These are phyloP conservation scores for Apiotrichum brassicae DNA, from an alignment of 1,284 basidiomycete species.

Conservation along the genomic window DNA sequence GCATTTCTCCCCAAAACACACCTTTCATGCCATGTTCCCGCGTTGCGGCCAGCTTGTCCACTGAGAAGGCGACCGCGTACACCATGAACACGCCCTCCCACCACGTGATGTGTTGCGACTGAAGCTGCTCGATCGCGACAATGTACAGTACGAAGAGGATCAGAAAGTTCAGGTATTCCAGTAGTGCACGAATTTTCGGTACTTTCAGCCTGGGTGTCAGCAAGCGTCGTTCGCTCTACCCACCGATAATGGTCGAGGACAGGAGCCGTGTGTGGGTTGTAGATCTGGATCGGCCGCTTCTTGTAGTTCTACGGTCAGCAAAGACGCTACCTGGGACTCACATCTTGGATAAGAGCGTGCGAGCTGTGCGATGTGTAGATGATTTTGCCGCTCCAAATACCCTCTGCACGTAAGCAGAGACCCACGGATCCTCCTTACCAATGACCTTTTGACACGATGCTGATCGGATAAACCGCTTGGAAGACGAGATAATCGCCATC, in stretches of 20 bases:
- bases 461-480: constrained; percentile 79
- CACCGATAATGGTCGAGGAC: constrained; percentile 86
- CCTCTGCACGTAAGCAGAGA: constrained; percentile 35
- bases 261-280: constrained; percentile 87
- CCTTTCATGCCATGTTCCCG: constrained; percentile 82
- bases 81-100: constrained; percentile 70
- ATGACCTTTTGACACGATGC: constrained; percentile 83
- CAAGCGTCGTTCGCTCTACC: constrained; percentile 13
- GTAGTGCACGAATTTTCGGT: constrained; percentile 76
- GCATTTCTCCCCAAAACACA: constrained; percentile 8
- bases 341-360: constrained; percentile 79
- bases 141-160: constrained; percentile 77
- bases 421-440: constrained; percentile 32
- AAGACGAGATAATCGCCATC: constrained; percentile 76
- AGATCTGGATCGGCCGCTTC: constrained; percentile 82
- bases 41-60: constrained; percentile 89
- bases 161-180: constrained; percentile 80
- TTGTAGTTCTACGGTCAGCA: constrained; percentile 71
- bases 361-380: constrained; percentile 81
- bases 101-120: constrained; percentile 57
- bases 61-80: constrained; percentile 74
- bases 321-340: constrained; percentile 44
- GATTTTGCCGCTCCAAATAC: constrained; percentile 61
- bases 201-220: constrained; percentile 67
- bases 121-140: constrained; percentile 68